Percentiles rank a stretch among this genome's conserved stretches.
These are phyloP conservation scores for Trichoderma asperellum DNA, from an alignment of 2,329 filamentous ascomycete species.

Conservation along the genomic window DNA sequence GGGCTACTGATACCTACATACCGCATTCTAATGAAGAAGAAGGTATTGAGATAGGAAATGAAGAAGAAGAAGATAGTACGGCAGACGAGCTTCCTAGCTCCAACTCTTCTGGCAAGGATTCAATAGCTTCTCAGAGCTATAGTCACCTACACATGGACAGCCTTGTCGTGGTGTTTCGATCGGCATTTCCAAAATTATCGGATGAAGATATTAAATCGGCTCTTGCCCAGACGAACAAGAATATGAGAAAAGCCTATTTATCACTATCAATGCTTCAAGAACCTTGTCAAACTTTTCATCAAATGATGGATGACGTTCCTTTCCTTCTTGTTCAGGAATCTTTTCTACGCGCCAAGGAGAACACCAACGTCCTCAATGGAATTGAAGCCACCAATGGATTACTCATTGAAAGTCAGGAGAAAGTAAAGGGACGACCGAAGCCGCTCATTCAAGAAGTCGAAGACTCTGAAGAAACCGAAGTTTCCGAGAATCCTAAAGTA, in stretches of 20 bases:
- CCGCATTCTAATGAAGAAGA: slow-evolving; percentile 27
- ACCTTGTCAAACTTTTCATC: slow-evolving; percentile 40
- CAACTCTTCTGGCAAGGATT: neutral
- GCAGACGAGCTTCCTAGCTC: slow-evolving; percentile 33
- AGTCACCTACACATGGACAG: slow-evolving; percentile 38
- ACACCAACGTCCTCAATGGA: neutral
- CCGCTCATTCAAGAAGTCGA: slow-evolving; percentile 37
- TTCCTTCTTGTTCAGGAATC: neutral
- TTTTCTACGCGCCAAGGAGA: neutral
- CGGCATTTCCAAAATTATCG: slow-evolving; percentile 49
- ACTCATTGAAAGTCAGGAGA: neutral
- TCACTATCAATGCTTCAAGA: slow-evolving; percentile 42
- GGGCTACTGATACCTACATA: neutral
- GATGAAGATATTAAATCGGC: slow-evolving; percentile 45
- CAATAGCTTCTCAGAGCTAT: neutral
- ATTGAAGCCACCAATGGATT: neutral
- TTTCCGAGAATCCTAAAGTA: neutral
- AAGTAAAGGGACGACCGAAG: slow-evolving; percentile 29
- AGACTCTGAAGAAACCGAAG: slow-evolving; percentile 15
- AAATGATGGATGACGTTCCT: slow-evolving; percentile 38
- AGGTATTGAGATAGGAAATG: slow-evolving; percentile 30
- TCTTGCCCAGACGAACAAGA: slow-evolving; percentile 36
- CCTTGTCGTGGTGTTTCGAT: slow-evolving; percentile 41
- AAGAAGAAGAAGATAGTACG: slow-evolving; percentile 32
- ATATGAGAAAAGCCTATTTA: slow-evolving; percentile 46